Evolutionary conservation across 352 stramenopile genomes (phyloP).

Genomic region (Nothophytophthora sp.): DNA sequence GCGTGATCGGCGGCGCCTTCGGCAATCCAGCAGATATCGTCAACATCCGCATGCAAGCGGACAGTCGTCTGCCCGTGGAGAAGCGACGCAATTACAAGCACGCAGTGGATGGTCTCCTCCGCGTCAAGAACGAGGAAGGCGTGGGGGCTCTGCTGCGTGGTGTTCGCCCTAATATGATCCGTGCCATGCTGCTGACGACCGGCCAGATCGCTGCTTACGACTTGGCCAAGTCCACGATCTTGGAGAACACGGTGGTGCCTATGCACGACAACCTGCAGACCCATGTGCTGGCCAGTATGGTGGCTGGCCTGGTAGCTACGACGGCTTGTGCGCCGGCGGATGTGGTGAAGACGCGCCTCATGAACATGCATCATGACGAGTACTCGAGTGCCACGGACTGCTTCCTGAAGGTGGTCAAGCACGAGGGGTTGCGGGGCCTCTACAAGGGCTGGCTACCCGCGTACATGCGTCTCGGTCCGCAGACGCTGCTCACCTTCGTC

Average conservation of each 20-base stretch:
- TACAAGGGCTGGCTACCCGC: constrained; percentile 86
- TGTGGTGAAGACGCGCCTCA: constrained; percentile 82
- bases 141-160: constrained; percentile 60
- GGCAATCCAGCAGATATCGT: constrained; percentile 83
- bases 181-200: constrained; percentile 81
- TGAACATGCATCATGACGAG: constrained; percentile 84
- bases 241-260: constrained; percentile 41
- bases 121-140: constrained; percentile 71
- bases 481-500: constrained; percentile 88
- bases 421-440: constrained; percentile 73
- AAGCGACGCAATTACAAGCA: constrained; percentile 85
- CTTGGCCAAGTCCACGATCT: constrained; percentile 58
- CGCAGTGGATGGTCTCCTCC: constrained; percentile 68
- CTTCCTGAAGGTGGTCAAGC: constrained; percentile 76
- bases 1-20: constrained; percentile 62
- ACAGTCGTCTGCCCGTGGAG: constrained; percentile 57
- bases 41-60: constrained; percentile 86
- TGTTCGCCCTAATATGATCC: constrained; percentile 84
- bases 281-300: constrained; percentile 75
- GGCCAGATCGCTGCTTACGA: constrained; percentile 87
- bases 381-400: constrained; percentile 83
- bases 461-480: constrained; percentile 82
- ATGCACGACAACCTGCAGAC: constrained; percentile 74
- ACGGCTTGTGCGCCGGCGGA: constrained; percentile 79
- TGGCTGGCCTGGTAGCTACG: constrained; percentile 74